A percentile compares a stretch with the other conserved stretches of the same genome.
Evolutionary conservation across 495 filamentous ascomycete species (phyloP).

Genomic region (Tuber magnatum): DNA sequence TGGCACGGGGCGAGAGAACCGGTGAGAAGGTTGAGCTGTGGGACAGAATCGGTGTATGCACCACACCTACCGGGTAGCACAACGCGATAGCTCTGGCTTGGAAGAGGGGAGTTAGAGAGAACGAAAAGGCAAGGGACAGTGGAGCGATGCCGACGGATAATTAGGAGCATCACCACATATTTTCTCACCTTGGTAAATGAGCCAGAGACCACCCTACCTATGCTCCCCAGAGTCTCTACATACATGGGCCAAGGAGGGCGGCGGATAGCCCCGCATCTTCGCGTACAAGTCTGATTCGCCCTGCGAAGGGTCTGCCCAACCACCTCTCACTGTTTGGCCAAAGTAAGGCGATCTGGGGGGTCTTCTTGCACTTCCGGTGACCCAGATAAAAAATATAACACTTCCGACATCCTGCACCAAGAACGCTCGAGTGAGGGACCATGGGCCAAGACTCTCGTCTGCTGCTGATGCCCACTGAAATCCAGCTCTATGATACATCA

Average conservation of each 20-base stretch:
- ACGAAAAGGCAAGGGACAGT: not conserved
- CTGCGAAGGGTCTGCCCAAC: not conserved
- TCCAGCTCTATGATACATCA: not conserved
- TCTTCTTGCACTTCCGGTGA: not conserved
- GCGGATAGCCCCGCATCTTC: not conserved
- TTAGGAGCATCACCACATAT: not conserved
- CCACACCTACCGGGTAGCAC: not conserved
- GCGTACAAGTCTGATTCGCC: not conserved
- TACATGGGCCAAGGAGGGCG: not conserved
- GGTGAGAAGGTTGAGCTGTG: not conserved
- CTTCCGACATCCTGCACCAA: not conserved
- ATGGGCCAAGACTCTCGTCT: not conserved
- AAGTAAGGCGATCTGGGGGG: not conserved
- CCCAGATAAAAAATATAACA: not conserved
- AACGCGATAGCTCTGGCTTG: not conserved
- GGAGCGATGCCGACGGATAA: not conserved
- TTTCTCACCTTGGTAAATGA: not conserved
- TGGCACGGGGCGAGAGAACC: not conserved
- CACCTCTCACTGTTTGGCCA: not conserved
- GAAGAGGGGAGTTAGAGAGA: not conserved
- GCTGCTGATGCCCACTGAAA: not conserved
- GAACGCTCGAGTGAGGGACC: not conserved
- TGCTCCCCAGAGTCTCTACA: not conserved
- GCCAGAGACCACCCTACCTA: not conserved
- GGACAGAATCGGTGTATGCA: not conserved